Conservation (phyloP, 257 asterid species). For the Solanum gandarillasii region DNA sequence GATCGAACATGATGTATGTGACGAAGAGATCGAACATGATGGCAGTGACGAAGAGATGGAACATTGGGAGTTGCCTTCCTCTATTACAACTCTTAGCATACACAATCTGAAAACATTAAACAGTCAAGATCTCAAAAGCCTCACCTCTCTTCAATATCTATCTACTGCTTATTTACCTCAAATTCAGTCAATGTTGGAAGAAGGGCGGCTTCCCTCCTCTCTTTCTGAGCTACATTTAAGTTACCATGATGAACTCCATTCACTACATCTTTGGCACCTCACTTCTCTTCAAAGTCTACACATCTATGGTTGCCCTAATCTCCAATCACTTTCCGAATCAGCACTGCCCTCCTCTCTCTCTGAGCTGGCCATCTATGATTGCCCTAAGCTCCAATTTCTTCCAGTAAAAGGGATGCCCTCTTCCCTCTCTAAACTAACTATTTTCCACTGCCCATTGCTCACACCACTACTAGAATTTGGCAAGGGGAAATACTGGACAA, state of each 20-base stretch:
- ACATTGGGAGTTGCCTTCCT: neutral
- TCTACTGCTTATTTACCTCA: accelerated
- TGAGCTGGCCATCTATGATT: accelerated
- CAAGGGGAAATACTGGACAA: neutral
- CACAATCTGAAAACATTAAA: neutral
- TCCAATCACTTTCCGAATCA: neutral
- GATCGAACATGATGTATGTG: no score
- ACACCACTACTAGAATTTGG: neutral
- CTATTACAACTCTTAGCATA: neutral
- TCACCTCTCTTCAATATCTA: neutral
- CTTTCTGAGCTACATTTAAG: neutral
- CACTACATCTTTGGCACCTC: neutral
- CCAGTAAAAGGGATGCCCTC: neutral
- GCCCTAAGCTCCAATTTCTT: neutral
- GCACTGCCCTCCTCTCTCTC: neutral
- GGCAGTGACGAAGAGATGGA: neutral
- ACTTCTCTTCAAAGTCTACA: neutral
- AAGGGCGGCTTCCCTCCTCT: neutral
- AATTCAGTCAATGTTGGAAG: neutral
- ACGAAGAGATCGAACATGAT: no score
- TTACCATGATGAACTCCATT: neutral
- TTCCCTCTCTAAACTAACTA: neutral
- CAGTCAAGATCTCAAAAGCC: neutral
- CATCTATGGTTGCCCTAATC: accelerated
- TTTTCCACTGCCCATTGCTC: neutral